Conservation (phyloP, 768 basidiomycete genomes). For the Leccinum broughii region DNA sequence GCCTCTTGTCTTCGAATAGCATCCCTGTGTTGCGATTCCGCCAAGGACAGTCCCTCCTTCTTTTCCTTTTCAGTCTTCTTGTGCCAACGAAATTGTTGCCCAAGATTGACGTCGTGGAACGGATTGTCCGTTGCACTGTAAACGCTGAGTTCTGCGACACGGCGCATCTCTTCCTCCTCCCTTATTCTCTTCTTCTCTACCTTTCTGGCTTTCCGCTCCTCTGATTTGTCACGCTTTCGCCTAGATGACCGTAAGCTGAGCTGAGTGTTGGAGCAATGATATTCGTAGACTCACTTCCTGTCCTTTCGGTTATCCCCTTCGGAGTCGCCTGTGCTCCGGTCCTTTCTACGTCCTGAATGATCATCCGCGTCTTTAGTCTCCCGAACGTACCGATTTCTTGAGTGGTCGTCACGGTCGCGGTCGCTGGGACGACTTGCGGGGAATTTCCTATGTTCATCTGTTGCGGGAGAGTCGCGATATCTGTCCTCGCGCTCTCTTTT, state of each 20-base stretch:
- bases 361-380: conserved; percentile 35
- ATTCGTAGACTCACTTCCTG: conserved; percentile 46
- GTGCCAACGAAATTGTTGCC: conserved; percentile 97
- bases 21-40: conserved; percentile 80
- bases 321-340: conserved; percentile 21
- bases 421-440: conserved; percentile 34
- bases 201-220: conserved; percentile 81
- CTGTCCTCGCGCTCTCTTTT: conserved; percentile 28
- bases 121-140: conserved; percentile 98
- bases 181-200: conserved; percentile 81
- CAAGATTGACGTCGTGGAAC: conserved; percentile 96
- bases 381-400: conserved; percentile 34
- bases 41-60: conserved; percentile 77
- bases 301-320: conserved; percentile 37
- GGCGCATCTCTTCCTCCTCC: conserved; percentile 88
- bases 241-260: conserved; percentile 39
- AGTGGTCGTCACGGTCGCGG: conserved; percentile 24
- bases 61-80: conserved; percentile 97
- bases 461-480: conserved; percentile 37
- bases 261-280: neutral
- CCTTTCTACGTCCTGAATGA: conserved; percentile 29
- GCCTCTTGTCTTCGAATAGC: conserved; percentile 82
- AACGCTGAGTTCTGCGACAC: conserved; percentile 91
- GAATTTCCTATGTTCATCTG: conserved; percentile 32
- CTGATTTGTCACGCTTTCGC: conserved; percentile 84